Percentiles rank a stretch among this genome's conserved stretches.
Conservation (phyloP, 1,284 basidiomycete species). For the Rhodotorula mucilaginosa region DNA sequence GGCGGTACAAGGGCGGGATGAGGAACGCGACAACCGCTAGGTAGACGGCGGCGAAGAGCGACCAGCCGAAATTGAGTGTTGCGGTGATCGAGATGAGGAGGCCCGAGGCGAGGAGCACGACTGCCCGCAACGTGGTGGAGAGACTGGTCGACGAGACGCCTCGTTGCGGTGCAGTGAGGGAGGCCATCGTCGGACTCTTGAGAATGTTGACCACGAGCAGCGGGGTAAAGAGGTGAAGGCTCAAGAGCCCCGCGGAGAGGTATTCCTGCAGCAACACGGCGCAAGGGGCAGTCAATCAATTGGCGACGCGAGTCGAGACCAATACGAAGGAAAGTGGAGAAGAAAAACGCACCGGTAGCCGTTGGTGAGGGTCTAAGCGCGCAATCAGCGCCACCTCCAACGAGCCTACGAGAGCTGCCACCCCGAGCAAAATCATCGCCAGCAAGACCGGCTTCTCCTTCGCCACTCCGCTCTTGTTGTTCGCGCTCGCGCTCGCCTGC, state of each 20-base stretch:
- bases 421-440: slow-evolving; percentile 57
- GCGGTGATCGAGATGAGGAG: slow-evolving; percentile 78
- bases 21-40: slow-evolving; percentile 30
- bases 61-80: slow-evolving; percentile 63
- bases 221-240: slow-evolving; percentile 42
- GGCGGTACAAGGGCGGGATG: not conserved
- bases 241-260: slow-evolving; percentile 23
- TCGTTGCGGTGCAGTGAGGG: not conserved
- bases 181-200: not conserved
- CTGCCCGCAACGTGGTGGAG: slow-evolving; percentile 57
- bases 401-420: slow-evolving; percentile 34
- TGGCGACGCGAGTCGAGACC: too few species aligned
- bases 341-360: slow-evolving; percentile 35
- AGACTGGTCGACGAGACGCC: slow-evolving; percentile 44
- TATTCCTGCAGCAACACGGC: slow-evolving; percentile 3
- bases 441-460: slow-evolving; percentile 53
- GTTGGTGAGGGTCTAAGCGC: slow-evolving; percentile 16
- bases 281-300: not conserved
- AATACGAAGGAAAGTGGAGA: slow-evolving; percentile 21
- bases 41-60: slow-evolving; percentile 38
- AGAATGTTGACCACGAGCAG: slow-evolving; percentile 29
- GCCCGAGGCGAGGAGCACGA: slow-evolving; percentile 73
- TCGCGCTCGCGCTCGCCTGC: slow-evolving; percentile 51
- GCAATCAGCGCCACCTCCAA: slow-evolving; percentile 27
- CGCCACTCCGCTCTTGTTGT: slow-evolving; percentile 41